A percentile compares a stretch with the other conserved stretches of the same genome.
Evolutionary conservation across 495 filamentous ascomycete genomes (phyloP).

Genomic region (Ascobolus immersus): DNA sequence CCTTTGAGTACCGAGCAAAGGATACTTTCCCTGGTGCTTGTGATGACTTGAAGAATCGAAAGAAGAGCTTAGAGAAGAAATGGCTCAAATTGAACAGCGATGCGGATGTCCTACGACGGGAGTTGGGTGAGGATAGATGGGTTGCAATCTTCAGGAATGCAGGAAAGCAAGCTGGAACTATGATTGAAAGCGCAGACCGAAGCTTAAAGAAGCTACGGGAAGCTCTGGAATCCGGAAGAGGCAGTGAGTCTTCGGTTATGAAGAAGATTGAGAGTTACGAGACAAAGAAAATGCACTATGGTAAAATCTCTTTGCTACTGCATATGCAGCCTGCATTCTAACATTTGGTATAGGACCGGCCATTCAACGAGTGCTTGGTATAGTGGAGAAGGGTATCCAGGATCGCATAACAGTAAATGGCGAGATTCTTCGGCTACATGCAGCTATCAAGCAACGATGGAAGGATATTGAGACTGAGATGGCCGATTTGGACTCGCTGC

Average conservation of each 20-base stretch:
- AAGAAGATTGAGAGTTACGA: constrained; percentile 84
- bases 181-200: constrained; percentile 77
- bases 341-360: constrained; percentile 32
- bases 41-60: constrained; percentile 53
- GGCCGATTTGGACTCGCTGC: constrained; percentile 39
- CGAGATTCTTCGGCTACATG: constrained; percentile 62
- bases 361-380: constrained; percentile 65
- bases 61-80: constrained; percentile 40
- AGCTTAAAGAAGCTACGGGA: constrained; percentile 63
- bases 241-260: constrained; percentile 28
- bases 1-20: constrained; percentile 54
- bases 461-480: constrained; percentile 49
- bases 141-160: constrained; percentile 81
- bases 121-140: constrained; percentile 87
- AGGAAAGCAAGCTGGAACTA: constrained; percentile 73
- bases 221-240: constrained; percentile 19
- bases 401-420: constrained; percentile 85
- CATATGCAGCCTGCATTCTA: constrained; percentile 1
- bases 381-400: constrained; percentile 78
- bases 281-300: constrained; percentile 82
- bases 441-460: constrained; percentile 58
- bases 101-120: constrained; percentile 60
- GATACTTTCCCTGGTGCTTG: constrained; percentile 65
- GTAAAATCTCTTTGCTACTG: constrained; percentile 6
- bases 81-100: constrained; percentile 69